A percentile compares a stretch with the other conserved stretches of the same genome.
These are phyloP conservation scores for Pichia thaimueangensis DNA, from an alignment of 805 yeast species.

Conservation along the genomic window DNA sequence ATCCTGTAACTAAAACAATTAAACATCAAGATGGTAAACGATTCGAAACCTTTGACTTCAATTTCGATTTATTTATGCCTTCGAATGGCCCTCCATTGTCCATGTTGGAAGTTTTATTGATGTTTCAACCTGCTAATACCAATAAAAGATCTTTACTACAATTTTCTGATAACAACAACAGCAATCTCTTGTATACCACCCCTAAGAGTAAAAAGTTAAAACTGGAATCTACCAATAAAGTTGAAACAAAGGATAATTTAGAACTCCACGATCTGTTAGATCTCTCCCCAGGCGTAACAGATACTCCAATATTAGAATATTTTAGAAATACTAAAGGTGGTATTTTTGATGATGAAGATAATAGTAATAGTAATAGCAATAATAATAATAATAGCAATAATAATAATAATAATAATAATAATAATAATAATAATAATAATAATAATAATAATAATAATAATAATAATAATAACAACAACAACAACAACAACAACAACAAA, in stretches of 20 bases:
- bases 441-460: background rate
- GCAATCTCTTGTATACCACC: background rate
- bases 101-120: conserved; percentile 50
- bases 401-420: background rate
- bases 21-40: conserved; percentile 47
- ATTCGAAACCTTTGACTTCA: conserved; percentile 52
- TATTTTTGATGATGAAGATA: conserved; percentile 8
- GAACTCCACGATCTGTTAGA: too few species aligned
- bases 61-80: conserved; percentile 50
- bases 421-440: background rate
- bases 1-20: conserved; percentile 44
- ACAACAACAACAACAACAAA: background rate
- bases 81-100: conserved; percentile 25
- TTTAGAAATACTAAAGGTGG: conserved; percentile 5
- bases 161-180: background rate
- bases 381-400: background rate
- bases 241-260: background rate
- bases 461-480: background rate
- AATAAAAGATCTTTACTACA: background rate
- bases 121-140: conserved; percentile 4
- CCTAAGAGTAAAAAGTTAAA: conserved; percentile 10
- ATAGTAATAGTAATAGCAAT: conserved; percentile 23
- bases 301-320: conserved; percentile 12
- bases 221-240: conserved; percentile 26
- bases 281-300: conserved; percentile 17